Evolutionary conservation across 257 asterid genomes (phyloP), one percentile per base, ranked within the genome.

Genomic region (Solanum lycopersicoides): DNA sequence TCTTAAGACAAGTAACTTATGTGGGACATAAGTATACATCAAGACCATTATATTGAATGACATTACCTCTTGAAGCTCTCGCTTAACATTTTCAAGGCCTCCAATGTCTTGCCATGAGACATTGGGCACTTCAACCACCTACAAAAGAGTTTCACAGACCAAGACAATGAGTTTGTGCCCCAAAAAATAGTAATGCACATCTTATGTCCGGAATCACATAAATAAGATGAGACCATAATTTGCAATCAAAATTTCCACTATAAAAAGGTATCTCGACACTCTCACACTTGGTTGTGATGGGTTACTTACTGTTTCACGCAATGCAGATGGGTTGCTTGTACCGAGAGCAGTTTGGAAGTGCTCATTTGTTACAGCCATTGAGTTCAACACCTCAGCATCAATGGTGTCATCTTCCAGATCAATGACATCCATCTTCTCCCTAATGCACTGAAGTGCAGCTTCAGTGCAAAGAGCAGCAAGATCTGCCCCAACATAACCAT

Each of bases 391-490:
- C 87, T 93, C 95, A 87, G 95, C 95, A 69, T 93, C 95, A 87
- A 93, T 93, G 10, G 92, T 37, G 30, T 93, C 95, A 82, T 93
- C 95, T 66, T 93, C 95, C 86, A 93, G 80, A 88, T 93, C 95
- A 83, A 93, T 93, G 72, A 93, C 95, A 87, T 93, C 95, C 95
- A 93, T 93, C 89, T 92, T 93, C 84, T 92, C 95, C 86, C 94
- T 87, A 79, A 92, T 93, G 89, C 95, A 93, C 80, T 93, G 95
- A 63, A 93, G 93, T 9, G 95, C 95, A 86, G 95, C 94, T 90
- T 93, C 95, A 12, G 95, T 93, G 89, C 95, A 92, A 50, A 92
- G 93, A 82, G 95, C 95, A 8, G 95, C 95, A 85, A 92, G 93
- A 71, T 92, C 95, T 75, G 95, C 94, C 66, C 94, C 95, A 86